Evolutionary conservation across 495 filamentous ascomycete genomes (phyloP).

Genomic region (Neurospora sp.): DNA sequence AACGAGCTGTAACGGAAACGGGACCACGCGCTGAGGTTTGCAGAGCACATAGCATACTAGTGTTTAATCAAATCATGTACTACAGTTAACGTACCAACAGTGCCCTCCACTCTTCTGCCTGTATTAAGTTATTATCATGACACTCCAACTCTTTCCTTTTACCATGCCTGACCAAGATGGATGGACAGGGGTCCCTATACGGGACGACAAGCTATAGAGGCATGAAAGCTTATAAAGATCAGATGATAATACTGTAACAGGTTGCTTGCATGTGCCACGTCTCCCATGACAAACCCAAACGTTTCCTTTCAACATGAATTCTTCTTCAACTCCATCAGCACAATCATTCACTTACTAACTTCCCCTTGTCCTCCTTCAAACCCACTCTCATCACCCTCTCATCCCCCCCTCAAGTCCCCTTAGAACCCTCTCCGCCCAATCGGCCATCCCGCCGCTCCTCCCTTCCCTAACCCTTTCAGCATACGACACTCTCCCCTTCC

Average conservation of each 20-base stretch:
- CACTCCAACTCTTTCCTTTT: too few relatives aligned
- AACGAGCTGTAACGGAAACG: background rate
- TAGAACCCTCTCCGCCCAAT: slow-evolving; percentile 28
- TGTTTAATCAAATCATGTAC: background rate
- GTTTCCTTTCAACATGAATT: background rate
- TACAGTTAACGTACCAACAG: background rate
- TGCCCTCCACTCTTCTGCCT: too few relatives aligned
- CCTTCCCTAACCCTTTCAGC: slow-evolving; percentile 44
- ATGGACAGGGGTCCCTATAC: background rate
- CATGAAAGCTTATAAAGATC: background rate
- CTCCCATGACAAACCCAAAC: background rate
- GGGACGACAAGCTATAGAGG: background rate
- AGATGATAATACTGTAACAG: background rate
- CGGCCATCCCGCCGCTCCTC: slow-evolving; percentile 16
- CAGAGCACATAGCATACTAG: background rate
- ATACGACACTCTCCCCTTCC: slow-evolving; percentile 48
- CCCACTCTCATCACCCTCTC: background rate
- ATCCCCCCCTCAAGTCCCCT: slow-evolving; percentile 22
- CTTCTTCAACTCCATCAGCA: background rate
- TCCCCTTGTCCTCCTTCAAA: slow-evolving; percentile 20
- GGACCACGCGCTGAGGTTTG: background rate
- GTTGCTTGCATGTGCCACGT: background rate
- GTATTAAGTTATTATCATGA: too few relatives aligned
- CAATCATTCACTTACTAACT: background rate
- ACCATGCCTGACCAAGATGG: background rate